Evolutionary conservation across 768 basidiomycete species (phyloP).

Genomic region (Boletus reticulatus): DNA sequence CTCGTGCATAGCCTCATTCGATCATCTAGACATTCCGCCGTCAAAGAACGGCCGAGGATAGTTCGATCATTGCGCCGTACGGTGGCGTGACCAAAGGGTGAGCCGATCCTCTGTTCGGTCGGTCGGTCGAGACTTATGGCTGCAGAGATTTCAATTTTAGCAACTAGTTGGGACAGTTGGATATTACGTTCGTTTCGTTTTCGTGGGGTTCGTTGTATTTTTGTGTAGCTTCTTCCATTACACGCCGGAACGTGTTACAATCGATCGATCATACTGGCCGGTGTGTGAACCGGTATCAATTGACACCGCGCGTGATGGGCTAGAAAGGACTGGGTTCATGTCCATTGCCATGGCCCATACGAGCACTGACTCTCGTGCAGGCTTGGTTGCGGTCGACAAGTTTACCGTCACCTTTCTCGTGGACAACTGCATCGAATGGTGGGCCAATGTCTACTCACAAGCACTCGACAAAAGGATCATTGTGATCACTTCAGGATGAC

Average conservation of each 20-base stretch:
- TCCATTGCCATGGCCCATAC: slow-evolving; percentile 9
- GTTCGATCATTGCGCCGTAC: slow-evolving; percentile 48
- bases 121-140: background rate
- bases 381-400: slow-evolving; percentile 34
- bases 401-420: slow-evolving; percentile 63
- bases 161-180: background rate
- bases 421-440: slow-evolving; percentile 84
- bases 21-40: slow-evolving; percentile 63
- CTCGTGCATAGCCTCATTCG: background rate
- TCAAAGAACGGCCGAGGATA: slow-evolving; percentile 68
- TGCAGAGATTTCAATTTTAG: background rate
- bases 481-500: slow-evolving; percentile 56
- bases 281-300: no score
- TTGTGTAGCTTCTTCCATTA: background rate
- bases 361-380: slow-evolving; percentile 11
- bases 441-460: background rate
- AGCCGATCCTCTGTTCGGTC: background rate
- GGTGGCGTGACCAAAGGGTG: slow-evolving; percentile 43
- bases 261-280: no score
- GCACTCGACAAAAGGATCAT: background rate
- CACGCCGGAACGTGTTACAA: slow-evolving; percentile 8
- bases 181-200: slow-evolving; percentile 10
- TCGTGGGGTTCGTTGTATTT: background rate
- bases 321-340: no score
- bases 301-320: no score